Percentiles rank a stretch among this genome's conserved stretches.
Evolutionary conservation across 2,329 filamentous ascomycete species (phyloP).

Genomic region (Aureobasidium pullulans): DNA sequence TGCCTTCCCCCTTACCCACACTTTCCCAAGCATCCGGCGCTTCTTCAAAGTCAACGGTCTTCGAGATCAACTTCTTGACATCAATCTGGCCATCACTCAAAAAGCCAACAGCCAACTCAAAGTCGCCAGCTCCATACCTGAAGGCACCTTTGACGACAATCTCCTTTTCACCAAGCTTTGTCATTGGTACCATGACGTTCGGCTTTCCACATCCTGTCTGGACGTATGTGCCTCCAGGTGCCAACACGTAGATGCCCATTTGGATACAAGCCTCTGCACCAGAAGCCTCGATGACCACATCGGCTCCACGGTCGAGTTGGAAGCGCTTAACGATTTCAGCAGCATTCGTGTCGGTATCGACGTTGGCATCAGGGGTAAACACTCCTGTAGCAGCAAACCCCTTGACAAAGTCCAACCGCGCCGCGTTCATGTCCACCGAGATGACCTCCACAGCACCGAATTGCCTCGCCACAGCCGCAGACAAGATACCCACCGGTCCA

Average conservation of each 20-base stretch:
- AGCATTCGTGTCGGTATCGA: slow-evolving; percentile 63
- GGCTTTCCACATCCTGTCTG: slow-evolving; percentile 85
- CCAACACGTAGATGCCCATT: slow-evolving; percentile 41
- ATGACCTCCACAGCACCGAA: slow-evolving; percentile 79
- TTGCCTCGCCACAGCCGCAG: slow-evolving; percentile 74
- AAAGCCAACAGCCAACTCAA: slow-evolving; percentile 72
- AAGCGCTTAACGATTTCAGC: slow-evolving; percentile 56
- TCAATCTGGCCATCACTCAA: slow-evolving; percentile 63
- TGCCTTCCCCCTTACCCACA: slow-evolving; percentile 75
- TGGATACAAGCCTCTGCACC: slow-evolving; percentile 44
- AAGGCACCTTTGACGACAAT: slow-evolving; percentile 81
- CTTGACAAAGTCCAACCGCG: slow-evolving; percentile 70
- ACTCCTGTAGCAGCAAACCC: slow-evolving; percentile 65
- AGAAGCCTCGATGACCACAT: slow-evolving; percentile 42
- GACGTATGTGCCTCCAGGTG: slow-evolving; percentile 47
- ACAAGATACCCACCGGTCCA: slow-evolving; percentile 68
- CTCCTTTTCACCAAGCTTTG: slow-evolving; percentile 84
- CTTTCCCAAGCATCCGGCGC: slow-evolving; percentile 82
- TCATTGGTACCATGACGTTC: slow-evolving; percentile 87
- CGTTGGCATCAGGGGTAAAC: slow-evolving; percentile 53
- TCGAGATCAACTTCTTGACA: slow-evolving; percentile 72
- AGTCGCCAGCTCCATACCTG: slow-evolving; percentile 82
- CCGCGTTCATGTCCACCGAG: slow-evolving; percentile 75
- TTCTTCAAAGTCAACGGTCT: slow-evolving; percentile 68
- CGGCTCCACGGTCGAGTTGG: slow-evolving; percentile 48